phyloP scores from a whole-genome alignment of 2,329 filamentous ascomycete genomes.

The Diaporthe sp. region DNA sequence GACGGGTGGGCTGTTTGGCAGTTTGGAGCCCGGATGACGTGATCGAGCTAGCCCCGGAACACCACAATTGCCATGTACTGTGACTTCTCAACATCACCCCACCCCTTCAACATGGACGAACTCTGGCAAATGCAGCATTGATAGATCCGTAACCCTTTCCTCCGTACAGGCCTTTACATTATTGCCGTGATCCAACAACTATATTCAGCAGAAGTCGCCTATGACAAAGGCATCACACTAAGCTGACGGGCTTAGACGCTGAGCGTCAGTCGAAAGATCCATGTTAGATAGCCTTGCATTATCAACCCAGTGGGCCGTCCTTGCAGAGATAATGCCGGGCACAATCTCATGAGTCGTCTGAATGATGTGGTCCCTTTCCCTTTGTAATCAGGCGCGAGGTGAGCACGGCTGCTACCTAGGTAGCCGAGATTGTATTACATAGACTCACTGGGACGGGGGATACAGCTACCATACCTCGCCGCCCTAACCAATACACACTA shows the following conservation, averaged over 20 bases:
- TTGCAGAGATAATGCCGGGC: background rate
- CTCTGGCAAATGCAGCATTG: background rate
- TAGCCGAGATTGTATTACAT: background rate
- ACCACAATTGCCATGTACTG: background rate
- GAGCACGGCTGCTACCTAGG: background rate
- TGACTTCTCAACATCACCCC: background rate
- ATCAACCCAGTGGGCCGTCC: background rate
- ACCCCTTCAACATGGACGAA: background rate
- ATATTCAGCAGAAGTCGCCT: background rate
- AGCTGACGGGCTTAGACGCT: too few relatives aligned
- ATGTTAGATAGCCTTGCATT: background rate
- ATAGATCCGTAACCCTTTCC: background rate
- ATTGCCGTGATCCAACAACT: background rate
- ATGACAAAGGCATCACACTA: too few relatives aligned
- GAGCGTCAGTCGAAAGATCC: background rate
- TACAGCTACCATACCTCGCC: background rate
- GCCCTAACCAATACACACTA: too few relatives aligned
- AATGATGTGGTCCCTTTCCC: background rate
- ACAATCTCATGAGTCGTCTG: background rate
- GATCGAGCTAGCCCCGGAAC: conserved; percentile 4
- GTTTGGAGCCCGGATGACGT: conserved; percentile 23
- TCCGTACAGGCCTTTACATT: background rate
- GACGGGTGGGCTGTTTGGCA: background rate
- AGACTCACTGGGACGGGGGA: background rate
- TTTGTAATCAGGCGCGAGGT: background rate